Conservation (phyloP, 148 eudicot species). For the Amaranthus cruentus region DNA sequence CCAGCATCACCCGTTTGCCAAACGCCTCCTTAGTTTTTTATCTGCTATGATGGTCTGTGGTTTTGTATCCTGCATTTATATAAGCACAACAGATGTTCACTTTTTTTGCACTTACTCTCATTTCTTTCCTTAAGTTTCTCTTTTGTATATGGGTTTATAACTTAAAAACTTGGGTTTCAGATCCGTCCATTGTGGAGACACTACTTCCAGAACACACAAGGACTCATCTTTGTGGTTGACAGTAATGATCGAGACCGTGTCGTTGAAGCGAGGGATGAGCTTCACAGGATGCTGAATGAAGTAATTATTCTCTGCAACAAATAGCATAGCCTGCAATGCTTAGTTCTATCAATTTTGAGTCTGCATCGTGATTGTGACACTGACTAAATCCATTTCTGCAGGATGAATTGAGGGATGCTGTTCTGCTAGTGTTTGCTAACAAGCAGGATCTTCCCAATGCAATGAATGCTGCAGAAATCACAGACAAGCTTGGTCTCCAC, state of each 20-base stretch:
- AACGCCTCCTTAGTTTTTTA: neutral
- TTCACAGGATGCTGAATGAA: slow-evolving; percentile 77
- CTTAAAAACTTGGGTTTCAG: slow-evolving; percentile 22
- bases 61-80: neutral
- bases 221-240: slow-evolving; percentile 67
- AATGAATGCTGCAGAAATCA: slow-evolving; percentile 80
- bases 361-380: no score
- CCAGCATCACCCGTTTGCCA: no score
- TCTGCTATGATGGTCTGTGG: neutral
- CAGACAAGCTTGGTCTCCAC: slow-evolving; percentile 80
- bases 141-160: neutral
- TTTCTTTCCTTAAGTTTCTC: no score
- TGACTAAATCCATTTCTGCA: slow-evolving; percentile 14
- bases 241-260: slow-evolving; percentile 75
- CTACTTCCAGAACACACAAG: slow-evolving; percentile 76
- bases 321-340: neutral
- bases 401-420: slow-evolving; percentile 81
- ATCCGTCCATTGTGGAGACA: slow-evolving; percentile 75
- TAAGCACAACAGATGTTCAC: neutral
- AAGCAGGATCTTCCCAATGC: slow-evolving; percentile 88
- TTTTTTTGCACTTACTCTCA: neutral
- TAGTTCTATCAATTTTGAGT: neutral
- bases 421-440: slow-evolving; percentile 79
- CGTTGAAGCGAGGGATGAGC: slow-evolving; percentile 73
- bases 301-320: slow-evolving; percentile 23